These are phyloP conservation scores for Fusarium lyarnte DNA, from an alignment of 2,329 filamentous ascomycete species.

Conservation along the genomic window DNA sequence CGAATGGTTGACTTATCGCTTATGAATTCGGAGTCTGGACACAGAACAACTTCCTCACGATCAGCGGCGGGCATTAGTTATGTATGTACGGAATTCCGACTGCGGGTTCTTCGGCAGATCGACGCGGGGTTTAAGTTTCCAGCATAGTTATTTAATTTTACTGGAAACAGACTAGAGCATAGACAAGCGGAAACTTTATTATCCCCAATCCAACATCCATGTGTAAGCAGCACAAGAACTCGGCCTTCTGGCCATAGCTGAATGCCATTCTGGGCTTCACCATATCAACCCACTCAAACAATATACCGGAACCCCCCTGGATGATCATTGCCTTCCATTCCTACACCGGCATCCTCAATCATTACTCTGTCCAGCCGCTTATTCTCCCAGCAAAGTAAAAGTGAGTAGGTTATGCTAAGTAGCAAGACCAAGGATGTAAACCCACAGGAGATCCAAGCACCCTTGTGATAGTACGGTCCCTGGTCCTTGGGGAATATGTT, in stretches of 20 bases:
- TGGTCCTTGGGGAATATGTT: neutral
- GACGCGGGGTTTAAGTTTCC: neutral
- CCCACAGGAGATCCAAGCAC: neutral
- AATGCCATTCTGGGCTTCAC: neutral
- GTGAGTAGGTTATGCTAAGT: neutral
- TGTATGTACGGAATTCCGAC: neutral
- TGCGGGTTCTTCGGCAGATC: neutral
- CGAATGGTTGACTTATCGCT: neutral
- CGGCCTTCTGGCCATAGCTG: neutral
- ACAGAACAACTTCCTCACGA: neutral
- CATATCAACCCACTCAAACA: neutral
- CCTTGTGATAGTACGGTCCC: neutral
- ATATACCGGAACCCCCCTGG: neutral
- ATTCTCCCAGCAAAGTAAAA: neutral
- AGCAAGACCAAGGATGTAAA: neutral
- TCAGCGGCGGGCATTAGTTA: neutral
- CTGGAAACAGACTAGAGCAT: neutral
- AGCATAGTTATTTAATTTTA: neutral
- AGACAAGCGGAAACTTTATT: neutral
- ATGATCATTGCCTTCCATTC: neutral
- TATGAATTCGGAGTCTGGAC: neutral
- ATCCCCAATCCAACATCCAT: neutral
- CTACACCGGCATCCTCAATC: neutral
- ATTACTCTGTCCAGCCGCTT: neutral
- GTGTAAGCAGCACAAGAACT: neutral